A percentile compares a stretch with the other conserved stretches of the same genome.
Evolutionary conservation across 2,329 filamentous ascomycete species (phyloP).

Genomic region (Colletotrichum liriopes): DNA sequence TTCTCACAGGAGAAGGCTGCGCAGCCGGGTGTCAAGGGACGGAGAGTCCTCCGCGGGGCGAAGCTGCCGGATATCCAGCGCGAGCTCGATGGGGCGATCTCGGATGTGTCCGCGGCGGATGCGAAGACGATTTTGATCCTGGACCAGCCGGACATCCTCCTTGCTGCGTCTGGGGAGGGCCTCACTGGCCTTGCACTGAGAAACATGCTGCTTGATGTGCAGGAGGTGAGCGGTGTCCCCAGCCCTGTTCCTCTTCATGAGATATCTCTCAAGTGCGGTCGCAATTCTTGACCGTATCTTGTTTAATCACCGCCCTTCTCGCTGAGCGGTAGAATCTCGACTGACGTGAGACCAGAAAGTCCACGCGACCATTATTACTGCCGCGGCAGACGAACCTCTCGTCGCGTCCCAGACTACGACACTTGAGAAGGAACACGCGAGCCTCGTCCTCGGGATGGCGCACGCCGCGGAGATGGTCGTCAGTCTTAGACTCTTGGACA

Average conservation of each 20-base stretch:
- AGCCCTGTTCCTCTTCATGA: background rate
- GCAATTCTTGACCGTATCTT: background rate
- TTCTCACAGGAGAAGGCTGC: conserved; percentile 53
- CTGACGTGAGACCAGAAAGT: conserved; percentile 63
- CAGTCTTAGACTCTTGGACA: conserved; percentile 83
- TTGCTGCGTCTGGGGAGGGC: conserved; percentile 70
- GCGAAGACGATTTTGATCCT: conserved; percentile 72
- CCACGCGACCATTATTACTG: conserved; percentile 76
- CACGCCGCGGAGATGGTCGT: conserved; percentile 82
- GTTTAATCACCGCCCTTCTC: background rate
- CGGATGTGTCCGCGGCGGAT: conserved; percentile 56
- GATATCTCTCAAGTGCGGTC: background rate
- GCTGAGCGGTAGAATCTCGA: background rate
- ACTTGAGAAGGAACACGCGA: conserved; percentile 79
- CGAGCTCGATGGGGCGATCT: conserved; percentile 58
- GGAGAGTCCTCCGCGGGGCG: conserved; percentile 49
- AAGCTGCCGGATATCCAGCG: conserved; percentile 55
- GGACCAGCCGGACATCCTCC: conserved; percentile 76
- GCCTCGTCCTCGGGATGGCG: conserved; percentile 80
- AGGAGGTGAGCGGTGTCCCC: conserved; percentile 69
- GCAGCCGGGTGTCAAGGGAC: conserved; percentile 34
- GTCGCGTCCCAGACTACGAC: conserved; percentile 73
- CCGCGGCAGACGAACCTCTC: conserved; percentile 83
- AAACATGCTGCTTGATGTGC: conserved; percentile 71
- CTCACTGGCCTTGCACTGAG: conserved; percentile 64